These are phyloP conservation scores for Akebia trifoliata DNA, from an alignment of 164 flowering plant species.

Conservation along the genomic window DNA sequence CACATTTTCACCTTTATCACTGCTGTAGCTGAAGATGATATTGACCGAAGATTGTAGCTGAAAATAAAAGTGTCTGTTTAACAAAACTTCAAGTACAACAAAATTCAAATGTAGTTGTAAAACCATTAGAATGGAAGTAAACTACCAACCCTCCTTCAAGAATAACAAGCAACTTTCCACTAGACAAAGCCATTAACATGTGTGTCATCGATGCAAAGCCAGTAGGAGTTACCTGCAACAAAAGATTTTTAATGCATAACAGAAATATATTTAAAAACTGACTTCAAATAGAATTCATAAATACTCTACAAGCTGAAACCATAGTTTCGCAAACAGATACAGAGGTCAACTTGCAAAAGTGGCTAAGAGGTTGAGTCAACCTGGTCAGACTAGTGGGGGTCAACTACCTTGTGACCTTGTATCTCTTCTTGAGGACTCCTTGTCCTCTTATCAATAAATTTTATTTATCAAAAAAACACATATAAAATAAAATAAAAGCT, in stretches of 20 bases:
- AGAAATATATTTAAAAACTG: background rate
- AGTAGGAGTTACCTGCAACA: constrained; percentile 79
- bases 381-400: background rate
- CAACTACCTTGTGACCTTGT: too few species aligned
- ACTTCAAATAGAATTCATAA: background rate
- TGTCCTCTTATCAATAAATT: too few species aligned
- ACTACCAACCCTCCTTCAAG: constrained; percentile 97
- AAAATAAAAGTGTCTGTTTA: constrained; percentile 12
- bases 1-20: constrained; percentile 64
- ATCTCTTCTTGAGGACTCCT: too few species aligned
- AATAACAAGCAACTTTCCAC: constrained; percentile 86
- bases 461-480: background rate
- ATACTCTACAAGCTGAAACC: background rate
- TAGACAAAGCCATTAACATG: constrained; percentile 56
- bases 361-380: background rate
- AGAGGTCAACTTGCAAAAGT: background rate
- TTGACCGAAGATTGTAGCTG: constrained; percentile 96
- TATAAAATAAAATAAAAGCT: background rate
- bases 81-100: background rate
- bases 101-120: background rate
- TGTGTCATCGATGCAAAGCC: constrained; percentile 90
- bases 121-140: constrained; percentile 9
- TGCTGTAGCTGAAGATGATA: constrained; percentile 86
- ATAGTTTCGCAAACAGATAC: background rate
- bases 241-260: background rate